phyloP scores from a whole-genome alignment of 352 stramenopile genomes.

The Globisporangium megalacanthum region DNA sequence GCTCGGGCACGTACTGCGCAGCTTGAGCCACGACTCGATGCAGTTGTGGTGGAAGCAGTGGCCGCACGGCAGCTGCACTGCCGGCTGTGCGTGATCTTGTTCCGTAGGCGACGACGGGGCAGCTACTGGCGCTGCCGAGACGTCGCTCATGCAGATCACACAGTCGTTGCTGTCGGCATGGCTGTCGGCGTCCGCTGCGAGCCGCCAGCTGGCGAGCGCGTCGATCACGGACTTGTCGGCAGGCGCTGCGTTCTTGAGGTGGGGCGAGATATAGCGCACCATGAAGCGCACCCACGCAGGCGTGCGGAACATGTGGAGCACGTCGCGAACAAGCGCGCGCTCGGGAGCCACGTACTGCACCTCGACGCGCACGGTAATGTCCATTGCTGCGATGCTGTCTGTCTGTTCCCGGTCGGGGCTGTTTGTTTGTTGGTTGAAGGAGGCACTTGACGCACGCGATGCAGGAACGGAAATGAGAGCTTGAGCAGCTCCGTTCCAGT shows the following conservation, averaged over 20 bases:
- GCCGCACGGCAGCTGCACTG: slow-evolving; percentile 85
- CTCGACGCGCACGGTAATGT: slow-evolving; percentile 76
- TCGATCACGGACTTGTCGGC: slow-evolving; percentile 68
- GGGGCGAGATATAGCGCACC: slow-evolving; percentile 79
- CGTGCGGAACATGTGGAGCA: slow-evolving; percentile 80
- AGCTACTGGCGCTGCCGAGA: slow-evolving; percentile 2
- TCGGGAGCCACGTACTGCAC: slow-evolving; percentile 74
- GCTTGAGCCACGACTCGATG: slow-evolving; percentile 91
- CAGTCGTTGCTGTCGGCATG: slow-evolving; percentile 23
- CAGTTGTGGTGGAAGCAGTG: slow-evolving; percentile 93
- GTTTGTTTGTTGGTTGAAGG: not conserved
- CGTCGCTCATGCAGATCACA: slow-evolving; percentile 92
- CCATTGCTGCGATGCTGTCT: slow-evolving; percentile 25
- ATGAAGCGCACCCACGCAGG: slow-evolving; percentile 82
- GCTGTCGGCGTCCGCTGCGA: slow-evolving; percentile 1
- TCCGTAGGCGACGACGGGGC: not conserved
- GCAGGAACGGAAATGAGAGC: slow-evolving; percentile 11
- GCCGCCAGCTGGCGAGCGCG: slow-evolving; percentile 27
- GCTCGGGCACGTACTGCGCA: slow-evolving; percentile 90
- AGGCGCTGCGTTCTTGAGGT: slow-evolving; percentile 76
- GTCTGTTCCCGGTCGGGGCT: not conserved
- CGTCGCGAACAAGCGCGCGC: slow-evolving; percentile 52
- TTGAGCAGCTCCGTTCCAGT: too few relatives aligned
- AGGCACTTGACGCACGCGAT: slow-evolving; percentile 2
- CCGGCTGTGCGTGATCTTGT: slow-evolving; percentile 41